Evolutionary conservation across 257 asterid genomes (phyloP).

Genomic region (Knoxia roxburghii): DNA sequence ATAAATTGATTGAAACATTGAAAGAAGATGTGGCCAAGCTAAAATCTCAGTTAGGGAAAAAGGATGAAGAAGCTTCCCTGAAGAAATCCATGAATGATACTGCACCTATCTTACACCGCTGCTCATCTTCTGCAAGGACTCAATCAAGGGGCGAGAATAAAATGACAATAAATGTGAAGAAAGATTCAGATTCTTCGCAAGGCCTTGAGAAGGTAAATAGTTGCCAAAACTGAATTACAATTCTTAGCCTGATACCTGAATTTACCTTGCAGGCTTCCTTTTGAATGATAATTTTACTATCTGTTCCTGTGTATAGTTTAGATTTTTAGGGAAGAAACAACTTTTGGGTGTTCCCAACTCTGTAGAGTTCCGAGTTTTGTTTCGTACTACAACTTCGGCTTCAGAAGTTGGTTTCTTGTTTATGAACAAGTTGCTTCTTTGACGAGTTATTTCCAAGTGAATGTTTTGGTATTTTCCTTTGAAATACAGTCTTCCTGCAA

Average conservation of each 20-base stretch:
- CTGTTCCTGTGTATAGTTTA: neutral
- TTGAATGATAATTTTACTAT: too few relatives aligned
- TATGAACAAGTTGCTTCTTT: too few relatives aligned
- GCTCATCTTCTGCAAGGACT: slow-evolving; percentile 26
- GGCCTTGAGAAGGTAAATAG: slow-evolving; percentile 39
- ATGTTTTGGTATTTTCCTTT: neutral
- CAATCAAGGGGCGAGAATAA: slow-evolving; percentile 23
- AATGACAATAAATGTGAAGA: slow-evolving; percentile 26
- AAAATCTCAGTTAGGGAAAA: slow-evolving; percentile 42
- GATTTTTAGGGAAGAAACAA: neutral
- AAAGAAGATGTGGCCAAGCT: slow-evolving; percentile 33
- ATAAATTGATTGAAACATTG: slow-evolving; percentile 30
- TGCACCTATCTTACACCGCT: slow-evolving; percentile 38
- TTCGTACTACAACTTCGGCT: neutral
- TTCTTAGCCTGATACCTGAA: too few relatives aligned
- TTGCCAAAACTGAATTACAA: neutral
- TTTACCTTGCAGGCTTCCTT: too few relatives aligned
- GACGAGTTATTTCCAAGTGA: neutral
- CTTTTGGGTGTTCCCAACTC: neutral
- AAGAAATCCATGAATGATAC: slow-evolving; percentile 36
- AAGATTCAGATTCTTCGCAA: slow-evolving; percentile 31
- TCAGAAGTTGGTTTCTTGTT: neutral
- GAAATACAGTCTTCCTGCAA: neutral
- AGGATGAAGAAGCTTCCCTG: slow-evolving; percentile 44
- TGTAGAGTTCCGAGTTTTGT: neutral